Evolutionary conservation across 2,329 filamentous ascomycete species (phyloP).

Genomic region (Ceratocystis eucalypticola): DNA sequence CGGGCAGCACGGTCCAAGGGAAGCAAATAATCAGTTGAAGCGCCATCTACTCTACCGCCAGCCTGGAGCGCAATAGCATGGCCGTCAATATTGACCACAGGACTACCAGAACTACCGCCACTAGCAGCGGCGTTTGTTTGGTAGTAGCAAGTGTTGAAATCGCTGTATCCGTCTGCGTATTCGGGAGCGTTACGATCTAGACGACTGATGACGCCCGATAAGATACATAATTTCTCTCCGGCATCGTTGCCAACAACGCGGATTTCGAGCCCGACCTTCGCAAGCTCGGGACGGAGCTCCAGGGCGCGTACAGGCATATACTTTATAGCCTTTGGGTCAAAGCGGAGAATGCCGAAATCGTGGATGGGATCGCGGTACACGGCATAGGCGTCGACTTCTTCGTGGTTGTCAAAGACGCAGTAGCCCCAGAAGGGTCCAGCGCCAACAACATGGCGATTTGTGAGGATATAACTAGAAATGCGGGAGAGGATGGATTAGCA

Average conservation of each 20-base stretch:
- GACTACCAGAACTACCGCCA: conserved; percentile 94
- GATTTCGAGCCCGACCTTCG: conserved; percentile 84
- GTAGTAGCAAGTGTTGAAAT: conserved; percentile 94
- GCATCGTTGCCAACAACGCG: conserved; percentile 96
- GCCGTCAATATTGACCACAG: conserved; percentile 90
- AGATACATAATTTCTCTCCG: conserved; percentile 92
- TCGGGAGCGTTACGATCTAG: conserved; percentile 94
- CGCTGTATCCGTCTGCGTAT: conserved; percentile 94
- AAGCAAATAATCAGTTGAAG: conserved; percentile 94
- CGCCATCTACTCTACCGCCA: conserved; percentile 83
- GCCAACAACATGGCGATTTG: conserved; percentile 86
- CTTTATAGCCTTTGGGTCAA: conserved; percentile 90
- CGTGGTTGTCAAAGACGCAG: conserved; percentile 97
- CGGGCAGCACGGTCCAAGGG: conserved; percentile 81
- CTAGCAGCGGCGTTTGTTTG: conserved; percentile 95
- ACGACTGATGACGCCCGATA: conserved; percentile 93
- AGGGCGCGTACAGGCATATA: conserved; percentile 86
- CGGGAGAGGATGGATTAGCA: not conserved
- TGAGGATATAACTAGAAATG: conserved; percentile 54
- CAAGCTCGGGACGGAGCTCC: conserved; percentile 69
- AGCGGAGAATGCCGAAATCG: conserved; percentile 93
- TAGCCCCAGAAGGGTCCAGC: conserved; percentile 96
- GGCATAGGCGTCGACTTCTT: conserved; percentile 87
- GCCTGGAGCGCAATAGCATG: conserved; percentile 86
- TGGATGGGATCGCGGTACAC: conserved; percentile 97